phyloP scores from a whole-genome alignment of 225 moss, liverwort and hornwort genomes.

The Takakia lepidozioides region DNA sequence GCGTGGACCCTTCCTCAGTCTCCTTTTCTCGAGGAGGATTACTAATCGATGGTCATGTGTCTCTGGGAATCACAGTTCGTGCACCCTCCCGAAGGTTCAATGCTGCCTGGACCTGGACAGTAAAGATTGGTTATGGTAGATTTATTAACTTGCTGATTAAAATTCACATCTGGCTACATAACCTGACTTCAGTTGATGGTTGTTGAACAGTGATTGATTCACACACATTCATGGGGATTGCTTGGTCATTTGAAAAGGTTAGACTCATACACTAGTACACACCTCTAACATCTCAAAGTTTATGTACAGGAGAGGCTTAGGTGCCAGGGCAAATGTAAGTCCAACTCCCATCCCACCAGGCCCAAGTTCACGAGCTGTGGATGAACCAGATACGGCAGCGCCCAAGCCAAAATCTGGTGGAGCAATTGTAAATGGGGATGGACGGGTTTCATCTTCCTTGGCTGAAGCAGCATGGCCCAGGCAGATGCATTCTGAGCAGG shows the following conservation, averaged over 20 bases:
- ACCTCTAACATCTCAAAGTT: no score
- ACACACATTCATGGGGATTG: no score
- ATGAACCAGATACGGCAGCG: slow-evolving; percentile 18
- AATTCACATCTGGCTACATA: no score
- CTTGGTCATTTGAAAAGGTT: no score
- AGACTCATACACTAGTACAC: no score
- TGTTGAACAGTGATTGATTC: no score
- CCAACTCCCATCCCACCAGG: no score
- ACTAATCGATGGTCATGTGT: slow-evolving; percentile 18
- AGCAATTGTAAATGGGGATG: slow-evolving; percentile 12
- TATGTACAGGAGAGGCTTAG: slow-evolving; percentile 19
- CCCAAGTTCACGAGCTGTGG: slow-evolving; percentile 15
- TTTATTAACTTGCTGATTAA: no score
- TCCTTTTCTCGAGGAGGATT: slow-evolving; percentile 31
- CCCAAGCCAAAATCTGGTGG: slow-evolving; percentile 18
- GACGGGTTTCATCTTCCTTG: slow-evolving; percentile 17
- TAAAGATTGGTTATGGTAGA: no score
- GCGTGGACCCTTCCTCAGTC: slow-evolving; percentile 16
- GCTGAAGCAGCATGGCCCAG: slow-evolving; percentile 35
- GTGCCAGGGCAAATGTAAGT: slow-evolving; percentile 9
- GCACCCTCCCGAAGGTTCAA: slow-evolving; percentile 21
- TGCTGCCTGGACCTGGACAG: no score
- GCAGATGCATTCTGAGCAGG: slow-evolving; percentile 14
- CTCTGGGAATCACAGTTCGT: slow-evolving; percentile 18
- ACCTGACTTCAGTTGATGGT: no score